These are phyloP conservation scores for Ganoderma lucidum DNA, from an alignment of 1,284 basidiomycete genomes.

Conservation along the genomic window DNA sequence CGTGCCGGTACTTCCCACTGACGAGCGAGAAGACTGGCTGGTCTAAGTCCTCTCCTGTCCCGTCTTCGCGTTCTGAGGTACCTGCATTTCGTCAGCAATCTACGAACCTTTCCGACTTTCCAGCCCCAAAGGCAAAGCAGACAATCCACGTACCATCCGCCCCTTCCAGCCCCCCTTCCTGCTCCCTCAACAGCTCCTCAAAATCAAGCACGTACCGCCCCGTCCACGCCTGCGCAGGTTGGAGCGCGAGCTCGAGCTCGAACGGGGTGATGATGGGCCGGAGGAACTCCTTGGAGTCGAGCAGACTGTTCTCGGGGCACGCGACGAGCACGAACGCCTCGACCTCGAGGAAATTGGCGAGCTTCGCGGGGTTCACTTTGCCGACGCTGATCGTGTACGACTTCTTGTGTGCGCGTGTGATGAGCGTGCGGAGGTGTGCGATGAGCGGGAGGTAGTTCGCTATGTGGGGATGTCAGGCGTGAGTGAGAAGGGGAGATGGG, in stretches of 20 bases:
- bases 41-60: conserved; percentile 55
- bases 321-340: conserved; percentile 97
- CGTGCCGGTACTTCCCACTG: conserved; percentile 87
- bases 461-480: conserved; percentile 38
- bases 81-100: background rate
- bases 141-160: conserved; percentile 7
- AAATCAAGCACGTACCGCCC: conserved; percentile 88
- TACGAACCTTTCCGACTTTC: background rate
- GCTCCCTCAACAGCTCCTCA: conserved; percentile 65
- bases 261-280: conserved; percentile 95
- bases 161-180: conserved; percentile 16
- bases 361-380: conserved; percentile 93
- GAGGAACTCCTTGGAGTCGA: conserved; percentile 91
- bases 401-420: conserved; percentile 80
- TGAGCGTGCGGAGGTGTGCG: conserved; percentile 72
- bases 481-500: background rate
- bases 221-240: conserved; percentile 74
- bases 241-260: conserved; percentile 88
- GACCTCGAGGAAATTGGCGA: conserved; percentile 96
- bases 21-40: conserved; percentile 86
- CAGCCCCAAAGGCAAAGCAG: background rate
- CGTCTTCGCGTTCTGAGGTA: conserved; percentile 29
- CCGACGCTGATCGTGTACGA: conserved; percentile 96
- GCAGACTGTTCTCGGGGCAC: conserved; percentile 92
- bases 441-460: conserved; percentile 88